phyloP scores from a whole-genome alignment of 257 asterid species.

The Solanum medicagineum region DNA sequence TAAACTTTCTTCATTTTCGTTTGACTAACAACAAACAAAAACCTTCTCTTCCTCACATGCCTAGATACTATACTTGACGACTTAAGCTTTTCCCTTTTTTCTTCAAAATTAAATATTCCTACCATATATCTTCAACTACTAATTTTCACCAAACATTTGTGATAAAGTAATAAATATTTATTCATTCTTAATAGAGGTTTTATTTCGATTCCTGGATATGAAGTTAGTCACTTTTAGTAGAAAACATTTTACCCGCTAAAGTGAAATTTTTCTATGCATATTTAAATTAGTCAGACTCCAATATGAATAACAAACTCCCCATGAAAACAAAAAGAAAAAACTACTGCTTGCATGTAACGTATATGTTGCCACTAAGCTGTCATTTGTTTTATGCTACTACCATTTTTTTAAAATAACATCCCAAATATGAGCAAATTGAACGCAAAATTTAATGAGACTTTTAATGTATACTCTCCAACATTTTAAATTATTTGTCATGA shows the following conservation, averaged over 20 bases:
- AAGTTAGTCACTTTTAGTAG: neutral
- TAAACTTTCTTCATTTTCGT: neutral
- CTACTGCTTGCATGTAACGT: neutral
- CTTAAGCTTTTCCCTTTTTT: neutral
- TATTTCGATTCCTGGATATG: no score
- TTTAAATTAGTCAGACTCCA: neutral
- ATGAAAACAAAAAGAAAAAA: neutral
- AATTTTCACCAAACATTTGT: accelerated
- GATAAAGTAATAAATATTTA: neutral
- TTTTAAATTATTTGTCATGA: neutral
- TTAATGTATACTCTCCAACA: neutral
- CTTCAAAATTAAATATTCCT: neutral
- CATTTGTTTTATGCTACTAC: neutral
- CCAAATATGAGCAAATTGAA: neutral
- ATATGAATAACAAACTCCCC: accelerated
- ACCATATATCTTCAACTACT: neutral
- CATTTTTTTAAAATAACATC: neutral
- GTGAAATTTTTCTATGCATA: neutral
- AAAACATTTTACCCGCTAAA: accelerated
- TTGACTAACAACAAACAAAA: neutral
- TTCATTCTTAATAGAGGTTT: neutral
- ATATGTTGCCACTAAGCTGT: neutral
- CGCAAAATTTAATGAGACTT: neutral
- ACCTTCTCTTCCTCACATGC: neutral
- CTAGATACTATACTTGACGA: neutral